Conservation (phyloP, 2,329 filamentous ascomycete genomes). For the Penicillium sp. region DNA sequence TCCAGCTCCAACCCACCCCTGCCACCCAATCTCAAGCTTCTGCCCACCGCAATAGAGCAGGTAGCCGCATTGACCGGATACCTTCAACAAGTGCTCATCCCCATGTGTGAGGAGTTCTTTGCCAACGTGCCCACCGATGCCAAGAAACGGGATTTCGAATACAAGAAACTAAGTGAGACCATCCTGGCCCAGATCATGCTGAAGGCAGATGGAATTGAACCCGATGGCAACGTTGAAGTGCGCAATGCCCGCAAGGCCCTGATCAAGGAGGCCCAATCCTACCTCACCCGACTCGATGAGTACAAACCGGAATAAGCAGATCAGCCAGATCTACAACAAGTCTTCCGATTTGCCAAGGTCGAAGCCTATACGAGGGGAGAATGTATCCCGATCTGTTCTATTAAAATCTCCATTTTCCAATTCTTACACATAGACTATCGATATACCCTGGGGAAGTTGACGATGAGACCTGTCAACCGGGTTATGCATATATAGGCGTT, state of each 20-base stretch:
- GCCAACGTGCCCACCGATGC: conserved; percentile 40
- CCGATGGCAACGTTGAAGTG: conserved; percentile 64
- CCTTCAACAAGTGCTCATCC: conserved; percentile 39
- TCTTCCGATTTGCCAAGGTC: neutral
- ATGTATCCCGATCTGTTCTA: neutral
- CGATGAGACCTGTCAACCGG: conserved; percentile 6
- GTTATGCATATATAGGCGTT: conserved; percentile 7
- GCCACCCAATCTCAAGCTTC: conserved; percentile 35
- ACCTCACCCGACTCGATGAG: conserved; percentile 41
- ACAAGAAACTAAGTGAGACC: conserved; percentile 46
- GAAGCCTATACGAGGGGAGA: neutral
- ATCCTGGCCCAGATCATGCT: conserved; percentile 46
- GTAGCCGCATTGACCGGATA: conserved; percentile 39
- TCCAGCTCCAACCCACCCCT: conserved; percentile 25
- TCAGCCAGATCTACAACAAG: neutral
- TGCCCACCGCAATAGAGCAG: conserved; percentile 39
- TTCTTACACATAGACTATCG: conserved; percentile 14
- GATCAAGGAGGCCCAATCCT: conserved; percentile 43
- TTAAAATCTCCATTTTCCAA: neutral
- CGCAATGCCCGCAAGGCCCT: conserved; percentile 50
- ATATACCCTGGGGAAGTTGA: conserved; percentile 7
- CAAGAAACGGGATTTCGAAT: conserved; percentile 44
- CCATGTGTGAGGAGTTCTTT: conserved; percentile 41
- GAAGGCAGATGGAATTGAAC: conserved; percentile 70
- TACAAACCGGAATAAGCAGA: conserved; percentile 19